Percentiles rank a stretch among this genome's conserved stretches.
Conservation (phyloP, 257 asterid species). For the Paulownia fortunei region DNA sequence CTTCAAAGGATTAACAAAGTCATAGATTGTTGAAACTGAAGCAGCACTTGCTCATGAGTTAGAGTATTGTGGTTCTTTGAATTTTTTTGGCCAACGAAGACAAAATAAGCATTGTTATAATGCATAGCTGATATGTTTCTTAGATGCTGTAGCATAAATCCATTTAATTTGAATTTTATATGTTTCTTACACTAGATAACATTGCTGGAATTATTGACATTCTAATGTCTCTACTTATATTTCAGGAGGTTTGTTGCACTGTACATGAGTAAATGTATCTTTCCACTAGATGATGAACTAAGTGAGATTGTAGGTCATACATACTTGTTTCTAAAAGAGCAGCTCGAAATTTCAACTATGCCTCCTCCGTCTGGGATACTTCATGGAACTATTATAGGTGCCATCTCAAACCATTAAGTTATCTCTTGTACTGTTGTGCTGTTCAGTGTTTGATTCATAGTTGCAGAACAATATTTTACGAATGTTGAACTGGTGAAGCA, state of each 20-base stretch:
- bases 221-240: constrained; percentile 28
- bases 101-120: not conserved
- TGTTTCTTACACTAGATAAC: not conserved
- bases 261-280: constrained; percentile 52
- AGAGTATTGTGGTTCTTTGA: not conserved
- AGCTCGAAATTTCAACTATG: constrained; percentile 67
- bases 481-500: constrained; percentile 4
- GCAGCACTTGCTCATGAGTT: not conserved
- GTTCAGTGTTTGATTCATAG: not conserved
- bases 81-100: not conserved
- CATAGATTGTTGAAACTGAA: constrained; percentile 4
- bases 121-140: not conserved
- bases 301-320: constrained; percentile 84
- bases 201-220: not conserved
- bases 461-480: not conserved
- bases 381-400: constrained; percentile 85
- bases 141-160: constrained; percentile 1
- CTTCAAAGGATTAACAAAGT: not conserved
- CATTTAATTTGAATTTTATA: not conserved
- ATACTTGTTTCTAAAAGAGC: constrained; percentile 80
- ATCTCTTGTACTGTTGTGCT: constrained; percentile 8
- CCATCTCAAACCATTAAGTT: constrained; percentile 28
- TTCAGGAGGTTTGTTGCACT: constrained; percentile 82
- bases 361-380: constrained; percentile 76
- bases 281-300: constrained; percentile 54